These are phyloP conservation scores for Podospora pseudopauciseta DNA, from an alignment of 495 filamentous ascomycete genomes.

Conservation along the genomic window DNA sequence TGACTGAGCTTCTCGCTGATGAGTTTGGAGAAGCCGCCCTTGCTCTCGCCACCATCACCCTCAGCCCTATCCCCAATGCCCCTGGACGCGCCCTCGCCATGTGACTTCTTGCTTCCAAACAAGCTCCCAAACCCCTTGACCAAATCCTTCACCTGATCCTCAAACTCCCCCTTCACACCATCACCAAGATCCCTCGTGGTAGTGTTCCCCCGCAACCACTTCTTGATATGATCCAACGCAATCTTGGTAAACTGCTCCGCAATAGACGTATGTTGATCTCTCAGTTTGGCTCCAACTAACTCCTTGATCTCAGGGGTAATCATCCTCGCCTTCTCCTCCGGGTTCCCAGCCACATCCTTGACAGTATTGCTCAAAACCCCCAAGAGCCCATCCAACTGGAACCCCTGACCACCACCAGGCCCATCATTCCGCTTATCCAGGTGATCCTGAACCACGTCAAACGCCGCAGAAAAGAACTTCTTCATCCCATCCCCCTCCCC, in stretches of 20 bases:
- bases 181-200: conserved; percentile 35
- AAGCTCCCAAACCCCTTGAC: conserved; percentile 35
- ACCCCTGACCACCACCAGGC: conserved; percentile 15
- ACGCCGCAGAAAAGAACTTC: conserved; percentile 30
- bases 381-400: conserved; percentile 35
- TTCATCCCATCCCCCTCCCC: background rate
- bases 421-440: conserved; percentile 20
- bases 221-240: conserved; percentile 35
- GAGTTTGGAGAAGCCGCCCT: conserved; percentile 33
- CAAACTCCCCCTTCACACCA: conserved; percentile 34
- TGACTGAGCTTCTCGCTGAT: conserved; percentile 39
- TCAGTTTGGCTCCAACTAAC: conserved; percentile 27
- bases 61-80: conserved; percentile 24
- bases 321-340: conserved; percentile 34
- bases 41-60: conserved; percentile 10
- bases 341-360: conserved; percentile 33
- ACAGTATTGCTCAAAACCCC: conserved; percentile 34
- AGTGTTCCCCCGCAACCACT: conserved; percentile 36
- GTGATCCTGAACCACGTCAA: conserved; percentile 31
- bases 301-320: conserved; percentile 39
- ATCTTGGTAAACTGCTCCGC: conserved; percentile 37
- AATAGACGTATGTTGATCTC: conserved; percentile 30
- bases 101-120: conserved; percentile 29
- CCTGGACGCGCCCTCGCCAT: conserved; percentile 19
- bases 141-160: conserved; percentile 37